Evolutionary conservation across 768 basidiomycete species (phyloP).

Genomic region (Daedaleopsis nitida): DNA sequence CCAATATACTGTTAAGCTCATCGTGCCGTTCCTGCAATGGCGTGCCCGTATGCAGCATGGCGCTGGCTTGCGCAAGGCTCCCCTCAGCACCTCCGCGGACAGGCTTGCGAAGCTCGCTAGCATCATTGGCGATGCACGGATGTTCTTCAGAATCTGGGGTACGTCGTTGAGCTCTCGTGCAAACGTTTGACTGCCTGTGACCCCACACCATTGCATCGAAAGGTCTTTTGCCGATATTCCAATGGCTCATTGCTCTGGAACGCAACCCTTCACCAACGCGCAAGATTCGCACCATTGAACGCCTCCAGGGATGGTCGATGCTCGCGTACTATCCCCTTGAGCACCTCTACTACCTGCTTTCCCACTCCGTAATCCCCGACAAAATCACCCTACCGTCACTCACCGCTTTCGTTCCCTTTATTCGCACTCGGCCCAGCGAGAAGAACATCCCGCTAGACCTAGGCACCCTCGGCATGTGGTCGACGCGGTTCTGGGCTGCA

Average conservation of each 20-base stretch:
- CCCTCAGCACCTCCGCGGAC: constrained; percentile 55
- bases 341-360: constrained; percentile 67
- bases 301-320: constrained; percentile 79
- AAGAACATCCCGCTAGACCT: constrained; percentile 49
- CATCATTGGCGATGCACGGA: constrained; percentile 67
- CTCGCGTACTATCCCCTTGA: constrained; percentile 79
- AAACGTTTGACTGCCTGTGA: not conserved
- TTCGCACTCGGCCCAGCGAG: constrained; percentile 7
- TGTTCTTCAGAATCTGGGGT: constrained; percentile 83
- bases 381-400: constrained; percentile 44
- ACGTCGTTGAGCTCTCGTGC: constrained; percentile 24
- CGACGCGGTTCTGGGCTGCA: constrained; percentile 78
- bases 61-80: constrained; percentile 55
- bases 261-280: constrained; percentile 72
- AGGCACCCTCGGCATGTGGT: constrained; percentile 62
- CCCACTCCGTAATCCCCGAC: constrained; percentile 61
- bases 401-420: constrained; percentile 34
- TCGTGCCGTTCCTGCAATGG: constrained; percentile 64
- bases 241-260: constrained; percentile 79
- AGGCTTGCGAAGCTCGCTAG: constrained; percentile 55
- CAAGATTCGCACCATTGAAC: constrained; percentile 72
- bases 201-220: not conserved
- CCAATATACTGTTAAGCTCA: constrained; percentile 71
- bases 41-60: constrained; percentile 72
- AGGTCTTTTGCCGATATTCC: constrained; percentile 79